These are phyloP conservation scores for Magnaporthiopsis incrustans DNA, from an alignment of 2,329 filamentous ascomycete species.

Conservation along the genomic window DNA sequence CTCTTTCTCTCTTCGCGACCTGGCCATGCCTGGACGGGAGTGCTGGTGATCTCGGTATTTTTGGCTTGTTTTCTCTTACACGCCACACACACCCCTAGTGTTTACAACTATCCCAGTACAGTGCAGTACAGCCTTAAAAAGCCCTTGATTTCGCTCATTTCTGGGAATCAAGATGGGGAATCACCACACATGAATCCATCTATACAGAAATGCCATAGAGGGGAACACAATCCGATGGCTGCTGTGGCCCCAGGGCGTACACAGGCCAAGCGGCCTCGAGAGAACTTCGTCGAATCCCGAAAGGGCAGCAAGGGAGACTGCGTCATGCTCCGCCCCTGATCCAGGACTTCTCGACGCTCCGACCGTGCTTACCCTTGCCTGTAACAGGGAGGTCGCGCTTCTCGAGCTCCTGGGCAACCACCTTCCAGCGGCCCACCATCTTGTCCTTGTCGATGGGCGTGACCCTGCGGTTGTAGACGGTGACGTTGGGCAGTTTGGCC, in stretches of 20 bases:
- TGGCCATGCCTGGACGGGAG: background rate
- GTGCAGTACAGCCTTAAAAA: background rate
- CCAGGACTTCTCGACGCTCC: slow-evolving; percentile 12
- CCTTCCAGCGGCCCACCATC: slow-evolving; percentile 31
- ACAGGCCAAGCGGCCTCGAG: background rate
- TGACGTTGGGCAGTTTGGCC: slow-evolving; percentile 58
- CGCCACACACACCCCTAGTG: background rate
- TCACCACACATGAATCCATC: background rate
- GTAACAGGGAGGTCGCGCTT: slow-evolving; percentile 20
- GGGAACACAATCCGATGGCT: background rate
- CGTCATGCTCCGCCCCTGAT: slow-evolving; percentile 1
- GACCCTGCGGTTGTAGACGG: slow-evolving; percentile 54
- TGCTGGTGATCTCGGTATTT: background rate
- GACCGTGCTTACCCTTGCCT: slow-evolving; percentile 17
- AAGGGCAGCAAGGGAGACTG: background rate
- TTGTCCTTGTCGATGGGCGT: slow-evolving; percentile 67
- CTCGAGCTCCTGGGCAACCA: slow-evolving; percentile 25
- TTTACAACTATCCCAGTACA: background rate
- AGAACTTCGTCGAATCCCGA: background rate
- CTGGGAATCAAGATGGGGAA: background rate
- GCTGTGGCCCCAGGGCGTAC: too few relatives aligned
- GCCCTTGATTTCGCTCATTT: background rate
- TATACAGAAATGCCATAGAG: background rate
- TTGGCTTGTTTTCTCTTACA: background rate
- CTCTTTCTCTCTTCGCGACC: background rate